A percentile compares a stretch with the other conserved stretches of the same genome.
phyloP scores from a whole-genome alignment of 768 basidiomycete species.

The Megacollybia marginata region DNA sequence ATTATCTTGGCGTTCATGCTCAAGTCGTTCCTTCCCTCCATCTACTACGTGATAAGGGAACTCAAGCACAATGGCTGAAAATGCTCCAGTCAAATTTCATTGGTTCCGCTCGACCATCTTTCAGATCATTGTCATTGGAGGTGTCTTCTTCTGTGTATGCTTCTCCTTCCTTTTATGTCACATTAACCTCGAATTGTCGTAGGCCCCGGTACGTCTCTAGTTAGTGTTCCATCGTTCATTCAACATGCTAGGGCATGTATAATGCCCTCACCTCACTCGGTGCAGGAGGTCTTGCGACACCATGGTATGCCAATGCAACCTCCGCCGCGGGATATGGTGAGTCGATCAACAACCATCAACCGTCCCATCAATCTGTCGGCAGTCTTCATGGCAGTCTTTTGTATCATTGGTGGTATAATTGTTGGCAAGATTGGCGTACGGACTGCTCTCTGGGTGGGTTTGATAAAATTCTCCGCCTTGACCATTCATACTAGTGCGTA shows the following conservation, averaged over 20 bases:
- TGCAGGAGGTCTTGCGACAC: constrained; percentile 24
- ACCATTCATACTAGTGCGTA: background rate
- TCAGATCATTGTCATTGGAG: constrained; percentile 24
- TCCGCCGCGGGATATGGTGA: constrained; percentile 22
- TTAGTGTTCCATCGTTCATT: background rate
- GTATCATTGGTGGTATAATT: constrained; percentile 22
- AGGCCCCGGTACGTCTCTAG: constrained; percentile 18
- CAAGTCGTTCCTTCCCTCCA: no score
- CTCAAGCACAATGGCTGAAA: background rate
- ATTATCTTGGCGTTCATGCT: no score
- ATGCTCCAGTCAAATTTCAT: constrained; percentile 13
- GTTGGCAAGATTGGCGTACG: constrained; percentile 26
- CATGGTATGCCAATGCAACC: constrained; percentile 24
- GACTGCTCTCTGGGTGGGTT: constrained; percentile 15
- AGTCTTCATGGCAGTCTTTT: constrained; percentile 25
- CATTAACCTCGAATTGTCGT: background rate
- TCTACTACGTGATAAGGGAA: no score
- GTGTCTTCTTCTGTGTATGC: constrained; percentile 23
- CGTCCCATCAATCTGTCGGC: background rate
- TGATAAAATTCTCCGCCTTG: background rate
- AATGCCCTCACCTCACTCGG: constrained; percentile 23
- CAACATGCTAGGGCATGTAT: constrained; percentile 19
- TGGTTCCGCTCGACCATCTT: constrained; percentile 24
- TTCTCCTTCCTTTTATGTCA: background rate
- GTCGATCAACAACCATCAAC: background rate